phyloP scores from a whole-genome alignment of 768 basidiomycete genomes.

The Astraeus odoratus region DNA sequence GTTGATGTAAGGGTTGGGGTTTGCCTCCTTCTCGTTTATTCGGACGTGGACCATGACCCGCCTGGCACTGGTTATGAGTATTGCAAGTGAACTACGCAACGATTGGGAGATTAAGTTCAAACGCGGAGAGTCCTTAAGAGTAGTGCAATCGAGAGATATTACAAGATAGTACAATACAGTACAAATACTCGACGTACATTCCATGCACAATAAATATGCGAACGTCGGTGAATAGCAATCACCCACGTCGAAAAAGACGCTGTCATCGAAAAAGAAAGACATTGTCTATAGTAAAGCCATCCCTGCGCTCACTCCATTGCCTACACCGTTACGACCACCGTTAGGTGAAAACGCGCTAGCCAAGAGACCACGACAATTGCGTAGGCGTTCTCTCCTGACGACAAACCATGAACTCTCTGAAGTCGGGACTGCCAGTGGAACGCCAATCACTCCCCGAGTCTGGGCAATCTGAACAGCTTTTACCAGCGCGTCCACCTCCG shows the following conservation, averaged over 20 bases:
- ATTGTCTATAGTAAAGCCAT: background rate
- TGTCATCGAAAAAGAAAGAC: background rate
- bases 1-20: slow-evolving; percentile 73
- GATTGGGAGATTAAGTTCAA: no score
- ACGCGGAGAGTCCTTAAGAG: no score
- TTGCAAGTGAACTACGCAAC: background rate
- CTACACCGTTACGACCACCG: slow-evolving; percentile 18
- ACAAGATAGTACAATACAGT: no score
- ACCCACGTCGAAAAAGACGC: no score
- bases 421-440: slow-evolving; percentile 65
- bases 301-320: slow-evolving; percentile 11
- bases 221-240: no score
- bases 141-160: no score
- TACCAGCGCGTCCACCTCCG: slow-evolving; percentile 72
- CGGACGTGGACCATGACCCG: slow-evolving; percentile 63
- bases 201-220: no score
- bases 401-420: slow-evolving; percentile 82
- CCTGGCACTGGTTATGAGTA: background rate
- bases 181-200: no score
- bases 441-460: slow-evolving; percentile 51
- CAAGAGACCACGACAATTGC: slow-evolving; percentile 52
- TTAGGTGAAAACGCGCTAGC: slow-evolving; percentile 39
- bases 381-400: slow-evolving; percentile 57
- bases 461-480: slow-evolving; percentile 51
- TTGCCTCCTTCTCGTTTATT: slow-evolving; percentile 59